Conservation (phyloP, 2,329 filamentous ascomycete genomes). For the Botrytis sinoallii region DNA sequence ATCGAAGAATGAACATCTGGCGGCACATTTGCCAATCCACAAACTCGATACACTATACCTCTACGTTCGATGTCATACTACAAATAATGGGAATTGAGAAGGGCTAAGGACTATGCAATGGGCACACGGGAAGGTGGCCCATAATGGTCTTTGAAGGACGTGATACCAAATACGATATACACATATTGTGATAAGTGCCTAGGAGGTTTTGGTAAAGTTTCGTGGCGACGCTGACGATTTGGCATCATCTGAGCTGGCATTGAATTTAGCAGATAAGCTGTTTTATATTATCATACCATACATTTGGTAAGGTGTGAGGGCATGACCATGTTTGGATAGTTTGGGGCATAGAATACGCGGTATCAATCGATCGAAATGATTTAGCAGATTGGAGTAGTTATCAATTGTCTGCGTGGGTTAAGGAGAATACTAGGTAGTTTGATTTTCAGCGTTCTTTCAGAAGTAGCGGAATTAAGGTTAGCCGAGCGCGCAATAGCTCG, state of each 20-base stretch:
- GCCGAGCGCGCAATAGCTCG: slow-evolving; percentile 20
- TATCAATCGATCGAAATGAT: background rate
- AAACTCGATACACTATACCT: background rate
- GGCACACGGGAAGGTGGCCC: background rate
- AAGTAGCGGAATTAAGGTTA: slow-evolving; percentile 25
- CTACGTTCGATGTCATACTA: background rate
- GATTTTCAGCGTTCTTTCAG: slow-evolving; percentile 22
- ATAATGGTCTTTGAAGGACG: background rate
- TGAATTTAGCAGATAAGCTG: background rate
- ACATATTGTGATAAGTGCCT: background rate
- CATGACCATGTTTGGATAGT: background rate
- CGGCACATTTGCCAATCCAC: background rate
- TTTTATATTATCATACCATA: background rate
- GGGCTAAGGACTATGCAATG: background rate
- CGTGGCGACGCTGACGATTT: background rate
- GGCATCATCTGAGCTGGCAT: background rate
- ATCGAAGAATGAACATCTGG: background rate
- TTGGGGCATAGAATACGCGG: background rate
- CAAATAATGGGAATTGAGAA: background rate
- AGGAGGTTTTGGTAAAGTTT: background rate
- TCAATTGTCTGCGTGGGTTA: slow-evolving; percentile 16
- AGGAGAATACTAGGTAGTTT: slow-evolving; percentile 13
- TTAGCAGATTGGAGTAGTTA: slow-evolving; percentile 16
- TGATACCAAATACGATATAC: background rate
- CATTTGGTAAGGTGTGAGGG: background rate